Base-by-base conservation (phyloP, 1,139 yeast species). In the Debaryomyces psychrophilus region DNA sequence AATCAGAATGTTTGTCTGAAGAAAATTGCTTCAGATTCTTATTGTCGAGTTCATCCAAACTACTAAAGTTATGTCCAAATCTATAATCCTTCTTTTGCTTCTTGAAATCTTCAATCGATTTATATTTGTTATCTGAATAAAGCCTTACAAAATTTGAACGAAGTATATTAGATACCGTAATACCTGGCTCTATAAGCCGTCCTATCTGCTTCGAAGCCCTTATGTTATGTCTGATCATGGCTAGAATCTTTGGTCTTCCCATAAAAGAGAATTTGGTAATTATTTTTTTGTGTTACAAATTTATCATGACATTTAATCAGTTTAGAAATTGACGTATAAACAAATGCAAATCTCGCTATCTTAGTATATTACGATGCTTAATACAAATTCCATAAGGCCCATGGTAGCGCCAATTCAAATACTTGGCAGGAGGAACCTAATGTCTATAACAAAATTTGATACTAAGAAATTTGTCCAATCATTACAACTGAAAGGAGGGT, bases 391-490 rank as follows among this genome's bases (percentile, higher is more conserved):
- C 18, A 26, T 9, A 25, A 29, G 39, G 26, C 31, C 28, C 14
- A 17, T 31, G 12, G 12, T 28, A 5, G n/a, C 33, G 12, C 41
- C 44, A 5, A 8, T 29, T 17, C 31, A 34, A 20, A 12, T 28
- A 9, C 33, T 37, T 11, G 33, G 29, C 25, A 39, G 25, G 18
- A 55, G 69, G 46, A 41, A 40, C 31, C 48, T 67, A 18, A 52
- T 69, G 1, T 59, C 77, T 5, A 68, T 70, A 46, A 73, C 85
- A 44, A 77, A 82, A 56, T 87, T 89, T 56, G 95, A 90, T 61
- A 89, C 97, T 39, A 84, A 88, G 58, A 79, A 79, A 61, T 86
- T 90, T 57, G 90, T 87, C 1, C 77, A 79, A 51, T 80, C 83
- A 45, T 77, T 90, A 34, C 83, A 84, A 55, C 72, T 76, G 34